Evolutionary conservation across 495 filamentous ascomycete species (phyloP).

Genomic region (Aspergillus ellipticus): DNA sequence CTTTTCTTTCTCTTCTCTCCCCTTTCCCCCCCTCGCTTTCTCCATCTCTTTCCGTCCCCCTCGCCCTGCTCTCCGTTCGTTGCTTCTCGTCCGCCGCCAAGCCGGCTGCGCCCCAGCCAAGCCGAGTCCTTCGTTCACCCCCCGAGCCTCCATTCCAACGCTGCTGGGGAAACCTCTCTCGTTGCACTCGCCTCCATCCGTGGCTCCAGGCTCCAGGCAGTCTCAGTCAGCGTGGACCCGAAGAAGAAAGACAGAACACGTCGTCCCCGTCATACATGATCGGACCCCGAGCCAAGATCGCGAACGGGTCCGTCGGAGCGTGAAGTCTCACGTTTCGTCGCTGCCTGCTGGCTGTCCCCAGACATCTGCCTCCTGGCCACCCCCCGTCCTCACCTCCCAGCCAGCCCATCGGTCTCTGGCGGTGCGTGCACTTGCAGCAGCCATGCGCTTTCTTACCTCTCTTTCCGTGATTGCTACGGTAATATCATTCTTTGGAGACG

Average conservation of each 20-base stretch:
- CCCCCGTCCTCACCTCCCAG: background rate
- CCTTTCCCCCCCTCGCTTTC: background rate
- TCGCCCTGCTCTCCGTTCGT: slow-evolving; percentile 1
- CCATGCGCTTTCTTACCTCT: slow-evolving; percentile 20
- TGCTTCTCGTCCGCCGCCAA: slow-evolving; percentile 12
- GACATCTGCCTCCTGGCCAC: background rate
- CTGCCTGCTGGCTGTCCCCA: slow-evolving; percentile 1
- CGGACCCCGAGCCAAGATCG: slow-evolving; percentile 4
- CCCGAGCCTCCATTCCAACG: background rate
- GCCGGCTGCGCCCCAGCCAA: slow-evolving; percentile 20
- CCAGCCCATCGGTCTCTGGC: background rate
- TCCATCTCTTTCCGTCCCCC: background rate
- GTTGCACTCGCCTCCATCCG: background rate
- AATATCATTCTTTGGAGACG: slow-evolving; percentile 16
- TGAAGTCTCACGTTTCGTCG: slow-evolving; percentile 1
- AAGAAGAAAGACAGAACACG: background rate
- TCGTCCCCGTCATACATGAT: background rate
- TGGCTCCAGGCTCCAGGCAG: too few relatives aligned
- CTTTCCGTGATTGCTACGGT: slow-evolving; percentile 19
- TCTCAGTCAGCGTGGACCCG: too few relatives aligned
- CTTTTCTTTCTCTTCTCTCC: background rate
- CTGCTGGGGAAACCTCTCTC: background rate
- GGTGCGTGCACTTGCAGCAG: slow-evolving; percentile 4
- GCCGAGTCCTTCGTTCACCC: background rate
- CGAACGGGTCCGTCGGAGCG: background rate